These are phyloP conservation scores for Cyclostephanos invisitatus DNA, from an alignment of 108 stramenopile genomes.

Conservation along the genomic window DNA sequence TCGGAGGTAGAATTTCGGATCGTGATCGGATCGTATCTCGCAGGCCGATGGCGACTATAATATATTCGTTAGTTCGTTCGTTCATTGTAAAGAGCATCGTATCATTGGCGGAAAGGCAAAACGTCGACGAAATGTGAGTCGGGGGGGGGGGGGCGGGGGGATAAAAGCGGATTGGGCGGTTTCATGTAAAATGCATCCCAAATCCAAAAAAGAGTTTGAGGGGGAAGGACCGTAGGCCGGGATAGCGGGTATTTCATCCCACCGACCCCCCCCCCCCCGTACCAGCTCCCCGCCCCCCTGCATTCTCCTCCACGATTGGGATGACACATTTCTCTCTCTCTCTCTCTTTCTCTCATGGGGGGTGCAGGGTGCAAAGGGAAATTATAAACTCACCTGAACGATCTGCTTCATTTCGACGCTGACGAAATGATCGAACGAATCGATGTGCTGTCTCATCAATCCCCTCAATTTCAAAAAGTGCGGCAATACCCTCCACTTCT, in stretches of 20 bases:
- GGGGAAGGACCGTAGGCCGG: no score
- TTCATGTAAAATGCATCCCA: background rate
- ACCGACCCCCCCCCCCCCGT: background rate
- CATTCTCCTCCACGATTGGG: no score
- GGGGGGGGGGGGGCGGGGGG: background rate
- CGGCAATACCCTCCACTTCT: slow-evolving; percentile 96
- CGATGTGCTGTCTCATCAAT: slow-evolving; percentile 98
- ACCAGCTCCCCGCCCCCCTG: no score
- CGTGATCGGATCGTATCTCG: slow-evolving; percentile 92
- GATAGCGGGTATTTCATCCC: no score
- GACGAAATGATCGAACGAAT: slow-evolving; percentile 98
- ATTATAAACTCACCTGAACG: slow-evolving; percentile 61
- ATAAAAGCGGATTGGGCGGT: background rate
- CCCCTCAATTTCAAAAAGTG: slow-evolving; percentile 92
- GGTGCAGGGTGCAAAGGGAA: no score
- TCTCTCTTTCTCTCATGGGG: no score
- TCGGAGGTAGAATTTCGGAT: slow-evolving; percentile 94
- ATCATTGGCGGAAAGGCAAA: no score
- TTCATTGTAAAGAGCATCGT: background rate
- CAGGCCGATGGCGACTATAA: slow-evolving; percentile 70
- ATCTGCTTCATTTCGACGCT: slow-evolving; percentile 92
- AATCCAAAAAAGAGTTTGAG: no score
- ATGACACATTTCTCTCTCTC: no score
- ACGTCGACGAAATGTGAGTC: background rate
- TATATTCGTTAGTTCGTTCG: background rate